Percentiles rank a stretch among this genome's conserved stretches.
These are phyloP conservation scores for Penicillium odoratum DNA, from an alignment of 495 filamentous ascomycete genomes.

Conservation along the genomic window DNA sequence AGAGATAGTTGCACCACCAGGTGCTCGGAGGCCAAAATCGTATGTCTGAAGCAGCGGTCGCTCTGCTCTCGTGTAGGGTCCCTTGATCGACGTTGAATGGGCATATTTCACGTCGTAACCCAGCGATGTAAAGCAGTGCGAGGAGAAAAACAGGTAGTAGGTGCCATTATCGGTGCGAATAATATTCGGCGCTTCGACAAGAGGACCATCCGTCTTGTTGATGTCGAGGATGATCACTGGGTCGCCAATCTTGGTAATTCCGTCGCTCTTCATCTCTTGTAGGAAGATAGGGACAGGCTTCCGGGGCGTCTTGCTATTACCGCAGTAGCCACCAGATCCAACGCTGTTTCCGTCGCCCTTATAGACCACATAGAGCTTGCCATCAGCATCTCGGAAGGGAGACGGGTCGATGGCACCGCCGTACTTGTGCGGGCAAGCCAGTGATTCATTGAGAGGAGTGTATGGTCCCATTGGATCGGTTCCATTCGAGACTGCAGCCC, in stretches of 20 bases:
- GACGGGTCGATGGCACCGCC: constrained; percentile 60
- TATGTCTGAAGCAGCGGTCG: constrained; percentile 41
- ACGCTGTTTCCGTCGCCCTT: constrained; percentile 62
- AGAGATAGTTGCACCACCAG: constrained; percentile 53
- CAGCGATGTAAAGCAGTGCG: constrained; percentile 52
- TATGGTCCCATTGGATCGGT: constrained; percentile 51
- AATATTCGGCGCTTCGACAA: constrained; percentile 60
- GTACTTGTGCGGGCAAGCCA: constrained; percentile 50
- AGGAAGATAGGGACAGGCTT: constrained; percentile 56
- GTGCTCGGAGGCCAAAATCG: constrained; percentile 44
- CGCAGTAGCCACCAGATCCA: constrained; percentile 55
- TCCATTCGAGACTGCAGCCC: constrained; percentile 43
- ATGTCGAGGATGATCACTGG: constrained; percentile 53
- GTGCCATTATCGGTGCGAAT: constrained; percentile 43
- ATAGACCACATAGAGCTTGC: constrained; percentile 55
- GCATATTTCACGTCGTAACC: constrained; percentile 59
- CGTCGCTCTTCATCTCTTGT: constrained; percentile 54
- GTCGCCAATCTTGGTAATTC: constrained; percentile 48
- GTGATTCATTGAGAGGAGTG: constrained; percentile 30
- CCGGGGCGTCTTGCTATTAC: constrained; percentile 47
- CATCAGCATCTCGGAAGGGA: constrained; percentile 50
- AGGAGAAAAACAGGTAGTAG: constrained; percentile 62
- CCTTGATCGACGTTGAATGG: constrained; percentile 43
- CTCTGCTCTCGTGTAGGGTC: constrained; percentile 41
- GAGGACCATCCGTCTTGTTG: constrained; percentile 52